Conservation (phyloP, 495 filamentous ascomycete genomes). For the Physcia stellaris region DNA sequence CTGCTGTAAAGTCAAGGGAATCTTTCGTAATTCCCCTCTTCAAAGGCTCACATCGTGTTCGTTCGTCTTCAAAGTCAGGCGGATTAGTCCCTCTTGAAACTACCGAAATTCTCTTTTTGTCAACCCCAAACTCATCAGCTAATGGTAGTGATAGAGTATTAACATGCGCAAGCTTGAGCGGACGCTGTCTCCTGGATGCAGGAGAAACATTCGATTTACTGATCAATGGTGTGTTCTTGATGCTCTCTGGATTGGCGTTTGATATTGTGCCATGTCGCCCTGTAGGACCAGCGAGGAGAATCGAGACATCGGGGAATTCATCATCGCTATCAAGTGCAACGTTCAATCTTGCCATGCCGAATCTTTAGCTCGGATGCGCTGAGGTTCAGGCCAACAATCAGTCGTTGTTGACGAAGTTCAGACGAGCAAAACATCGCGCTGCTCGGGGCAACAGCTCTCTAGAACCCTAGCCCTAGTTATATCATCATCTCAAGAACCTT, state of each 20-base stretch:
- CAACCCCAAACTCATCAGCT: conserved; percentile 12
- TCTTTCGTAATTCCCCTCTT: too few relatives aligned
- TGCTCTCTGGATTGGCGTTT: not conserved
- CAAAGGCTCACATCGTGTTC: conserved; percentile 16
- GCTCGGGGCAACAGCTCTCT: too few relatives aligned
- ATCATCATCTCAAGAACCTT: too few relatives aligned
- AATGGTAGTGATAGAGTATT: conserved; percentile 26
- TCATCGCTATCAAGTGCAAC: conserved; percentile 11
- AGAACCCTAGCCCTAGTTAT: too few relatives aligned
- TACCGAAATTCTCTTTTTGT: too few relatives aligned
- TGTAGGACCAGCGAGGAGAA: conserved; percentile 1
- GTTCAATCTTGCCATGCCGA: conserved; percentile 8
- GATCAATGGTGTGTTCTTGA: not conserved
- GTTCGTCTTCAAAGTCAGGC: not conserved
- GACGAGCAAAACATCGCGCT: too few relatives aligned
- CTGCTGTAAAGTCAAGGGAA: too few relatives aligned
- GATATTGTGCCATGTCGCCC: not conserved
- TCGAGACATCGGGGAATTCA: conserved; percentile 12
- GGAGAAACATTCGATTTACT: not conserved
- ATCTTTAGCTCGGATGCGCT: too few relatives aligned
- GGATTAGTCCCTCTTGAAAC: not conserved
- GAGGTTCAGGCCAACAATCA: too few relatives aligned
- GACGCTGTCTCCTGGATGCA: conserved; percentile 2
- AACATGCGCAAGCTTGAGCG: conserved; percentile 19
- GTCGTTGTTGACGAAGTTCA: too few relatives aligned